phyloP scores from a whole-genome alignment of 305 asterid species.

The Ruellia speciosa region DNA sequence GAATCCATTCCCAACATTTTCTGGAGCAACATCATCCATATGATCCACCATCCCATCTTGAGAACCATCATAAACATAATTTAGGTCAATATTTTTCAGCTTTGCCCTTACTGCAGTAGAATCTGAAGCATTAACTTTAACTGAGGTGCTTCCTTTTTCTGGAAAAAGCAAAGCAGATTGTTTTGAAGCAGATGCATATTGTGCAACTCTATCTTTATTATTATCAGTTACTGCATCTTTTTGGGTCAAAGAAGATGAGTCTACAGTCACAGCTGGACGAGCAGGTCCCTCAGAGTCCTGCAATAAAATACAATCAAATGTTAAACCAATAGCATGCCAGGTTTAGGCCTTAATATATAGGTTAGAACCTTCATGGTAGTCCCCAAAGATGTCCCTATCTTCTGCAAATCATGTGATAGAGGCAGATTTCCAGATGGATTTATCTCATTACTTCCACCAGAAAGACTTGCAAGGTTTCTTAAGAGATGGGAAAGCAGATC shows the following conservation, averaged over 20 bases:
- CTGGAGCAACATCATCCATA: constrained; percentile 34
- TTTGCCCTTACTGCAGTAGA: constrained; percentile 31
- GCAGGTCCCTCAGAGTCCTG: constrained; percentile 43
- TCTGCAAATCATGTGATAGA: constrained; percentile 46
- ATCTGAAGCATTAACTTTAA: constrained; percentile 31
- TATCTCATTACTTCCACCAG: constrained; percentile 46
- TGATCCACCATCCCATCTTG: constrained; percentile 56
- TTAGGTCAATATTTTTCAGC: constrained; percentile 65
- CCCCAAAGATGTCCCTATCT: constrained; percentile 37
- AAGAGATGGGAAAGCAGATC: constrained; percentile 71
- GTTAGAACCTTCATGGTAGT: constrained; percentile 43
- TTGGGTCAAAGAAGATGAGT: constrained; percentile 32
- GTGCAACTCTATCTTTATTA: constrained; percentile 32
- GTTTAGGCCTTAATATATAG: constrained; percentile 17
- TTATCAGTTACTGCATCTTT: constrained; percentile 25
- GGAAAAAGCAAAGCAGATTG: constrained; percentile 29
- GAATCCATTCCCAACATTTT: constrained; percentile 30
- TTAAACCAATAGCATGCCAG: constrained; percentile 19
- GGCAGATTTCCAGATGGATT: constrained; percentile 33
- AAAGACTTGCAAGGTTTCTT: constrained; percentile 63
- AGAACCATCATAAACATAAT: constrained; percentile 70
- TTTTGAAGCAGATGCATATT: constrained; percentile 31
- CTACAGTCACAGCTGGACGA: constrained; percentile 29
- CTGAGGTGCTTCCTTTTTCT: constrained; percentile 29
- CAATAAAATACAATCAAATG: constrained; percentile 33